Evolutionary conservation across 441 rosid genomes (phyloP).

Genomic region (Erysimum cheiri): DNA sequence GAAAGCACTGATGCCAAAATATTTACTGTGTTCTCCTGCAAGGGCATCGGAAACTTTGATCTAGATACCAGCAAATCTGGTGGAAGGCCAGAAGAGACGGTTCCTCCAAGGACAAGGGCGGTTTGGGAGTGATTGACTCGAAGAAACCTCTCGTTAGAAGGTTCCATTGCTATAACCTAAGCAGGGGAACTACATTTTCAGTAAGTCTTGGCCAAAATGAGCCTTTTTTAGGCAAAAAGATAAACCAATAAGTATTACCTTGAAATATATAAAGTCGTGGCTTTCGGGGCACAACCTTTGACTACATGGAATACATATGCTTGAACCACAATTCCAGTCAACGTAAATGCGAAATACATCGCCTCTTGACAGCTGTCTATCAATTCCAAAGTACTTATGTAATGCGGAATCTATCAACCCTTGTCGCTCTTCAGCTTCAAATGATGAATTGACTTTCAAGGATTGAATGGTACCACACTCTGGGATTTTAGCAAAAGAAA

Average conservation of each 20-base stretch:
- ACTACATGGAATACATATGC: conserved; percentile 72
- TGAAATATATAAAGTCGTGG: conserved; percentile 64
- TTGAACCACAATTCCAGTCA: conserved; percentile 81
- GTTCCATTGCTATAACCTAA: conserved; percentile 94
- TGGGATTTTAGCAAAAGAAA: conserved; percentile 88
- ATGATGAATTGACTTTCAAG: conserved; percentile 60
- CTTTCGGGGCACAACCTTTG: conserved; percentile 50
- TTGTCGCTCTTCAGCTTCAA: conserved; percentile 89
- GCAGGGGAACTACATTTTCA: conserved; percentile 39
- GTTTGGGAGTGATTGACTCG: conserved; percentile 77
- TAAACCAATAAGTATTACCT: conserved; percentile 59
- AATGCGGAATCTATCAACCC: conserved; percentile 81
- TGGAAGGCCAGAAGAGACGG: conserved; percentile 77
- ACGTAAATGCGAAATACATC: conserved; percentile 74
- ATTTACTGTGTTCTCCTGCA: conserved; percentile 72
- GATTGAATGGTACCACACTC: conserved; percentile 84
- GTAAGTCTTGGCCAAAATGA: conserved; percentile 36
- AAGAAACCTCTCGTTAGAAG: conserved; percentile 77
- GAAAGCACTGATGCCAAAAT: conserved; percentile 77
- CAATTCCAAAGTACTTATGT: conserved; percentile 72
- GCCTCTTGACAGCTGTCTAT: conserved; percentile 75
- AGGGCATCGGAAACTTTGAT: conserved; percentile 59
- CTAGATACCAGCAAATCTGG: conserved; percentile 69
- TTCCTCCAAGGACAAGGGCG: conserved; percentile 95
- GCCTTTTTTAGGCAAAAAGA: conserved; percentile 13